These are phyloP conservation scores for Podaxis rugospora DNA, from an alignment of 768 basidiomycete genomes.

Conservation along the genomic window DNA sequence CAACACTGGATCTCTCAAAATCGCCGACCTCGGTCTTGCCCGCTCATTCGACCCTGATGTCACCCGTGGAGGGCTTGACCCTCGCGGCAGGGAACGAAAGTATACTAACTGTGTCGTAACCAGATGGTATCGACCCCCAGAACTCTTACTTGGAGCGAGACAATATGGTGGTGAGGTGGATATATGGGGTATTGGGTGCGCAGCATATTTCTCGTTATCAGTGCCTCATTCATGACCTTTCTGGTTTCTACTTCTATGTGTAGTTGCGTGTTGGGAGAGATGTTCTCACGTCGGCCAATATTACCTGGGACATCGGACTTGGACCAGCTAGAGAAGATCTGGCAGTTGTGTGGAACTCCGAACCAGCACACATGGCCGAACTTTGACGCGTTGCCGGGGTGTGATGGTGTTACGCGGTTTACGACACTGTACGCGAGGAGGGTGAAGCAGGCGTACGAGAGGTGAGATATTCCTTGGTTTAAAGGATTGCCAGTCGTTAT, in stretches of 20 bases:
- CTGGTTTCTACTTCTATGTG: neutral
- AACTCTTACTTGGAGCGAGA: constrained; percentile 83
- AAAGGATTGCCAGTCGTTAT: neutral
- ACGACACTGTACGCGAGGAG: constrained; percentile 43
- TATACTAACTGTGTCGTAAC: constrained; percentile 97
- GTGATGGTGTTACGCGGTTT: constrained; percentile 73
- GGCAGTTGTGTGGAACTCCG: constrained; percentile 84
- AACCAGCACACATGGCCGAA: constrained; percentile 81
- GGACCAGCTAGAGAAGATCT: constrained; percentile 91
- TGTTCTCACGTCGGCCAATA: constrained; percentile 86
- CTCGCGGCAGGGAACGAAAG: constrained; percentile 52
- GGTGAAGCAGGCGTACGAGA: constrained; percentile 53
- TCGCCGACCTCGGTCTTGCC: constrained; percentile 97
- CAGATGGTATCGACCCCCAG: constrained; percentile 92
- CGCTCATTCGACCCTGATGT: constrained; percentile 65
- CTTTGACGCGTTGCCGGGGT: constrained; percentile 69
- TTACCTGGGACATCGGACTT: constrained; percentile 83
- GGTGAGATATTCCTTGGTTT: constrained; percentile 36
- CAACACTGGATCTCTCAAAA: constrained; percentile 74
- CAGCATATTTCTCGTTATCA: constrained; percentile 10
- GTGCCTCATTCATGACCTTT: neutral
- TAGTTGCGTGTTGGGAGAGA: constrained; percentile 95
- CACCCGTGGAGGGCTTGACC: constrained; percentile 31
- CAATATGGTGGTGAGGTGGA: constrained; percentile 94
- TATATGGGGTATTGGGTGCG: constrained; percentile 95